These are phyloP conservation scores for Fistulifera pelliculosa DNA, from an alignment of 108 stramenopile species.

Conservation along the genomic window DNA sequence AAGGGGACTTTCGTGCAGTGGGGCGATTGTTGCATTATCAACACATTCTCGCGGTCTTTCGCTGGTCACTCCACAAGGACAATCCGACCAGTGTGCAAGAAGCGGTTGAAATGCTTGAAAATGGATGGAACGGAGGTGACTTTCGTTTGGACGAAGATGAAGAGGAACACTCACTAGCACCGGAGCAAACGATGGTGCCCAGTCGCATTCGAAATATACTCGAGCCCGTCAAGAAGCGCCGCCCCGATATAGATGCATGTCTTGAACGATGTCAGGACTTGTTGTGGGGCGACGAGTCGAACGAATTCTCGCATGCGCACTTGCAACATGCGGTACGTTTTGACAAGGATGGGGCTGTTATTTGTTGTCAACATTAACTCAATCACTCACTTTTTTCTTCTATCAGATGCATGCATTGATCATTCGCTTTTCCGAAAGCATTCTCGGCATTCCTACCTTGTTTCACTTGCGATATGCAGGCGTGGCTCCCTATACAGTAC, in stretches of 20 bases:
- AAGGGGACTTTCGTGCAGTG: not conserved
- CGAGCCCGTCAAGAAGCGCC: not conserved
- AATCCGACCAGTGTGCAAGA: not conserved
- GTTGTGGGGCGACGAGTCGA: not conserved
- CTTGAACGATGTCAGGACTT: not conserved
- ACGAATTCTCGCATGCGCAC: not conserved
- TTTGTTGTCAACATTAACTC: not conserved
- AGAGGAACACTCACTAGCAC: not conserved
- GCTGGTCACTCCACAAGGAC: not conserved
- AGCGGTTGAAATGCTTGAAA: not conserved
- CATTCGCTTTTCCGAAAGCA: slow-evolving; percentile 12
- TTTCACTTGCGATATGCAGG: slow-evolving; percentile 13
- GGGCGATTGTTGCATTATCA: not conserved
- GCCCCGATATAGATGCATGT: too few relatives aligned
- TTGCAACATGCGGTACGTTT: slow-evolving; percentile 4
- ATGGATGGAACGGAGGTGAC: not conserved
- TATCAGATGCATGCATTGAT: slow-evolving; percentile 6
- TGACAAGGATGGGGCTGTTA: not conserved
- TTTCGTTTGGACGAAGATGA: not conserved
- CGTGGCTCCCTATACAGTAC: slow-evolving; percentile 6
- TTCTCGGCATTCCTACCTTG: slow-evolving; percentile 13
- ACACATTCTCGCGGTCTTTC: not conserved
- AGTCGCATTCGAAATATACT: not conserved
- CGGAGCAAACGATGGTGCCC: not conserved
- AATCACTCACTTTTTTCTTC: not conserved